Evolutionary conservation across 2,329 filamentous ascomycete species (phyloP).

Genomic region (Arthrobotrys musiformis): DNA sequence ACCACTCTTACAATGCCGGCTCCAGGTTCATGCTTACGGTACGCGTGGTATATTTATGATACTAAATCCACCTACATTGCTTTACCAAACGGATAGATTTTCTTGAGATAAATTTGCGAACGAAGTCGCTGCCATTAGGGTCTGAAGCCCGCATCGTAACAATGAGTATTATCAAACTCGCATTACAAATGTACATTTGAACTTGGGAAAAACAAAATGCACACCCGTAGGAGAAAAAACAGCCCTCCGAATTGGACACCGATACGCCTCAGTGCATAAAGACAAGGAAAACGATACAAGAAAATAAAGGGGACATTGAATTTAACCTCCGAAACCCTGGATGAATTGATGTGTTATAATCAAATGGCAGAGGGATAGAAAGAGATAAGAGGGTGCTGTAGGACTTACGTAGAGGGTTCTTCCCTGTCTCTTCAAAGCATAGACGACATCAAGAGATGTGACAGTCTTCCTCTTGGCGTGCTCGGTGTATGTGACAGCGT

Average conservation of each 20-base stretch:
- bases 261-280: slow-evolving; percentile 24
- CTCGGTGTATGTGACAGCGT: slow-evolving; percentile 81
- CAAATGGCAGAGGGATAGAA: not conserved
- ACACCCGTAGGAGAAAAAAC: slow-evolving; percentile 16
- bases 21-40: no score
- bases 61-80: no score
- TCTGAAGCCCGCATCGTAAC: not conserved
- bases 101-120: no score
- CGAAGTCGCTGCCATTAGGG: not conserved
- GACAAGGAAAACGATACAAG: not conserved
- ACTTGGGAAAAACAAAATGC: not conserved
- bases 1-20: no score
- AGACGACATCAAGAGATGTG: slow-evolving; percentile 74
- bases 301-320: not conserved
- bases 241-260: slow-evolving; percentile 19
- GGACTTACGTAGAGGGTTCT: slow-evolving; percentile 70
- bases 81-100: no score
- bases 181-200: slow-evolving; percentile 16
- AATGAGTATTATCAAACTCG: slow-evolving; percentile 3
- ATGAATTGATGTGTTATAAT: no score
- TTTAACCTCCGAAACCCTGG: slow-evolving; percentile 51
- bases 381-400: not conserved
- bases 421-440: slow-evolving; percentile 73
- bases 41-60: no score
- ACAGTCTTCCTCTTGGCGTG: slow-evolving; percentile 84